Conservation (phyloP, 371 early-diverging fungal genomes). For the Haplosporangium sp. region DNA sequence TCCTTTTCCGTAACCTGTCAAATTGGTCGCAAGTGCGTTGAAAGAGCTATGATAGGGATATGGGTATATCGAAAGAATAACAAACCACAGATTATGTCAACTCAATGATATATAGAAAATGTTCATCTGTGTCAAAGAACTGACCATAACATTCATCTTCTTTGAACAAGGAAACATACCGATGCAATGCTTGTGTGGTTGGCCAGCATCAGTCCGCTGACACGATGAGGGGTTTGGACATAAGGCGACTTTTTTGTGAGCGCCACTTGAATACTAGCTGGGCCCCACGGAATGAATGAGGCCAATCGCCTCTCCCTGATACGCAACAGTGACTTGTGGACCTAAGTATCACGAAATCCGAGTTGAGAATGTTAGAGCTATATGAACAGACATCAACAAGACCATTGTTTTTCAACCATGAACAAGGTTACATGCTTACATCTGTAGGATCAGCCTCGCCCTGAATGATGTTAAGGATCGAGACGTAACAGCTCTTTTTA, state of each 20-base stretch:
- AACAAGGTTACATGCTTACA: conserved; percentile 59
- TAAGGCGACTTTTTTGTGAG: conserved; percentile 94
- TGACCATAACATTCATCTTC: too few species aligned
- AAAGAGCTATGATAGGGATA: conserved; percentile 74
- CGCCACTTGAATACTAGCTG: conserved; percentile 98
- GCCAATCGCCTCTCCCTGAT: conserved; percentile 95
- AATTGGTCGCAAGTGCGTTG: conserved; percentile 96
- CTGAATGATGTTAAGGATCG: conserved; percentile 96
- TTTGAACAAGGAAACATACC: conserved; percentile 57
- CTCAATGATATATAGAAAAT: not conserved
- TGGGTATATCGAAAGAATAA: not conserved
- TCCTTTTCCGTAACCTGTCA: conserved; percentile 95
- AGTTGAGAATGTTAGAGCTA: not conserved
- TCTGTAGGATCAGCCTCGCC: conserved; percentile 98
- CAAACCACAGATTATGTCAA: not conserved
- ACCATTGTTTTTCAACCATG: not conserved
- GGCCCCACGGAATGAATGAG: conserved; percentile 99
- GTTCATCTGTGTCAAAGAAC: not conserved
- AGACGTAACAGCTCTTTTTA: conserved; percentile 95
- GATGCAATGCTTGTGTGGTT: conserved; percentile 97
- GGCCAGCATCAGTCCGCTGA: conserved; percentile 98
- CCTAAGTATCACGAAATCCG: conserved; percentile 54
- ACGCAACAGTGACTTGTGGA: conserved; percentile 96
- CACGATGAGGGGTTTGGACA: conserved; percentile 90
- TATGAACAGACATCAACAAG: not conserved